phyloP scores from a whole-genome alignment of 345 rosid species.

The Geranium brycei region DNA sequence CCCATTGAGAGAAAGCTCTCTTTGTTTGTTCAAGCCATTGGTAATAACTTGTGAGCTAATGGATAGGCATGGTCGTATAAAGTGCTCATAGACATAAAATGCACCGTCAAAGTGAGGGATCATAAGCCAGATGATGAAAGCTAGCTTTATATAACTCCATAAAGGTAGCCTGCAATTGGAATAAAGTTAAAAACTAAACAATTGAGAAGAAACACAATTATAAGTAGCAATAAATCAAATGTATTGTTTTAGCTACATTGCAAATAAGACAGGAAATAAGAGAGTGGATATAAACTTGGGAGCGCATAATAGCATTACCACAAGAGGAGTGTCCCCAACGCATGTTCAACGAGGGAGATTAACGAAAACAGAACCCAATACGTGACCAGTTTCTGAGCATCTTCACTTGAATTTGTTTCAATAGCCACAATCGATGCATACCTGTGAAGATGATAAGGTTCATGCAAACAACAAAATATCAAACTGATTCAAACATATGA shows the following conservation, averaged over 20 bases:
- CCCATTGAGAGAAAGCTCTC: neutral
- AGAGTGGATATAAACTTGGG: neutral
- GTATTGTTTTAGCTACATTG: too few relatives aligned
- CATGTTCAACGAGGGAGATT: constrained; percentile 19
- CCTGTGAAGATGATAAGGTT: constrained; percentile 6
- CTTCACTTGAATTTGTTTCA: constrained; percentile 18
- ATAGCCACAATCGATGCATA: constrained; percentile 24
- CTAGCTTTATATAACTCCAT: constrained; percentile 24
- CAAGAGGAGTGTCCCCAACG: constrained; percentile 14
- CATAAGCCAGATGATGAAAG: constrained; percentile 11
- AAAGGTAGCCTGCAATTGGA: constrained; percentile 7
- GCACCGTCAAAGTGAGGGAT: constrained; percentile 22
- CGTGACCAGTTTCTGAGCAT: constrained; percentile 17
- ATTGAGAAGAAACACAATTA: too few relatives aligned
- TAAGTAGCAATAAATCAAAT: too few relatives aligned
- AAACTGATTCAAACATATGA: neutral
- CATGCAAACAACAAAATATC: neutral
- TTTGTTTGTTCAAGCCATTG: constrained; percentile 7
- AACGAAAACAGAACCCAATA: constrained; percentile 28
- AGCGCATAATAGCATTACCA: constrained; percentile 14
- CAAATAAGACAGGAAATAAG: too few relatives aligned
- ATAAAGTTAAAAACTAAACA: too few relatives aligned
- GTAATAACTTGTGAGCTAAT: neutral
- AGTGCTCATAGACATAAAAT: constrained; percentile 13
- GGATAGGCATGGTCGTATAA: constrained; percentile 18